These are phyloP conservation scores for Apiotrichum gamsii DNA, from an alignment of 1,284 basidiomycete species.

Conservation along the genomic window DNA sequence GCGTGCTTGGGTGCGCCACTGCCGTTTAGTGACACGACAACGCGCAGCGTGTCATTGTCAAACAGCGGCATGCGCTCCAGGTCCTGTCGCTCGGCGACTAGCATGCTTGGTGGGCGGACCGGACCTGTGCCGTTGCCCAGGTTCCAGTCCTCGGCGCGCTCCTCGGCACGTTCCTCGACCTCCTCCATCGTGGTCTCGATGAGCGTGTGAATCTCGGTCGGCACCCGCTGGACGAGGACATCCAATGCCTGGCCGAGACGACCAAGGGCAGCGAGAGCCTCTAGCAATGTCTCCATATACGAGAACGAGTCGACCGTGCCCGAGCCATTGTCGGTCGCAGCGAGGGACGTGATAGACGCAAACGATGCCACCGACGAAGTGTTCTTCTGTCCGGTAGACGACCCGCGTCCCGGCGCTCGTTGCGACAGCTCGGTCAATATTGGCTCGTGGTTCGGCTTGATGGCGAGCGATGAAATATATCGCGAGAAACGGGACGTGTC, in stretches of 20 bases:
- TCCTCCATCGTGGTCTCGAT: slow-evolving; percentile 17
- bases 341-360: slow-evolving; percentile 32
- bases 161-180: slow-evolving; percentile 13
- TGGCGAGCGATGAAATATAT: slow-evolving; percentile 64
- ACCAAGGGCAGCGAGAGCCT: slow-evolving; percentile 84
- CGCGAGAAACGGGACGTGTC: slow-evolving; percentile 47
- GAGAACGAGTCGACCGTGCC: slow-evolving; percentile 58
- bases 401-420: neutral
- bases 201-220: slow-evolving; percentile 63
- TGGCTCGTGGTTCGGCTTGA: slow-evolving; percentile 69
- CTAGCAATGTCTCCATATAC: slow-evolving; percentile 89
- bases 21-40: slow-evolving; percentile 66
- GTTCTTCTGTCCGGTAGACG: slow-evolving; percentile 1
- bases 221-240: slow-evolving; percentile 72
- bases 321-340: neutral
- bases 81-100: slow-evolving; percentile 12
- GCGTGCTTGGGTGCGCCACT: slow-evolving; percentile 68
- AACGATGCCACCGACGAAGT: slow-evolving; percentile 49
- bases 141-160: slow-evolving; percentile 60
- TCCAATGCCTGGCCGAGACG: slow-evolving; percentile 82
- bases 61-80: slow-evolving; percentile 18
- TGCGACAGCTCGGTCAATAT: slow-evolving; percentile 43
- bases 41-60: slow-evolving; percentile 51
- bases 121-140: too few relatives aligned
- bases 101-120: slow-evolving; percentile 23